These are phyloP conservation scores for Lotus japonicus DNA, from an alignment of 306 rosid species.

Conservation along the genomic window DNA sequence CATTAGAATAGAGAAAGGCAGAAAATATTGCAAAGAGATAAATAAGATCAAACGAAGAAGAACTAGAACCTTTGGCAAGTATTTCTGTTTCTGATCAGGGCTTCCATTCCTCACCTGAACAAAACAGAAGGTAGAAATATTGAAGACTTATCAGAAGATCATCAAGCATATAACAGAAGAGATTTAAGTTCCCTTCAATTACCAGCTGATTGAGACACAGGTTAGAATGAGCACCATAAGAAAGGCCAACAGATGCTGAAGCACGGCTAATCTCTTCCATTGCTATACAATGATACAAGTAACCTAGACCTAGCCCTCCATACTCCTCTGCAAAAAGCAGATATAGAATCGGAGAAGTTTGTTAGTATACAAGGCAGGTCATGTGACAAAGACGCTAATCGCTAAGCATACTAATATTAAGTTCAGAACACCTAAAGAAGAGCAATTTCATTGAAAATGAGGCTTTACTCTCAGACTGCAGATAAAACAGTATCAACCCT, in stretches of 20 bases:
- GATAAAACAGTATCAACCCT: conserved; percentile 6
- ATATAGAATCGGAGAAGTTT: conserved; percentile 13
- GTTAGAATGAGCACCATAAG: conserved; percentile 96
- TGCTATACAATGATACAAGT: conserved; percentile 88
- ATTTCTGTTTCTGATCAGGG: conserved; percentile 64
- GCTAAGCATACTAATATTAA: neutral
- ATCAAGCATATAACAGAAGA: conserved; percentile 9
- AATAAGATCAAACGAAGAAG: conserved; percentile 10
- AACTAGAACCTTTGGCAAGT: conserved; percentile 78
- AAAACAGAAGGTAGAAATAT: conserved; percentile 2
- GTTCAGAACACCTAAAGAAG: neutral
- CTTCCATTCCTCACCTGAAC: conserved; percentile 86
- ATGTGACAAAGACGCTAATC: neutral
- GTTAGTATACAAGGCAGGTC: neutral
- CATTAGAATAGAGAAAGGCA: conserved; percentile 8
- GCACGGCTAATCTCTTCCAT: conserved; percentile 98
- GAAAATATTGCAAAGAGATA: neutral
- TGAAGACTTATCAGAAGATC: conserved; percentile 10
- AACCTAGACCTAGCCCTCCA: conserved; percentile 97
- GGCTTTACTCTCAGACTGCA: neutral
- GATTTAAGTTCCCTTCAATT: conserved; percentile 19
- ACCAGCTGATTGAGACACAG: conserved; percentile 94
- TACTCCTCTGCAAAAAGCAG: conserved; percentile 70
- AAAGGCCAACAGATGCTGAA: conserved; percentile 93
- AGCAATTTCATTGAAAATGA: neutral